phyloP scores from a whole-genome alignment of 768 basidiomycete genomes.

The Lactarius akahatsu region DNA sequence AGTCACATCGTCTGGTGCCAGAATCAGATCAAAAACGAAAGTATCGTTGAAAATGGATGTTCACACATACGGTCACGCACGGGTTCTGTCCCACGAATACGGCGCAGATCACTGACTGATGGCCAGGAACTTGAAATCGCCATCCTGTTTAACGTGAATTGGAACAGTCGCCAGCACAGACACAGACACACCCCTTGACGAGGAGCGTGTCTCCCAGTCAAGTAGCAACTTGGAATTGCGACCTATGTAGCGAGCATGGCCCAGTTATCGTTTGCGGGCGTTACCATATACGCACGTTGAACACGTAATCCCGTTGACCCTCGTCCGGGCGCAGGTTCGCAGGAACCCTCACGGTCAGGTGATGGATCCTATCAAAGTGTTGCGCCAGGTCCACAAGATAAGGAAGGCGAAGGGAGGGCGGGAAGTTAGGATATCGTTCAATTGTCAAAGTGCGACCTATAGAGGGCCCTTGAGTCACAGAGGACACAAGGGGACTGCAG shows the following conservation, averaged over 20 bases:
- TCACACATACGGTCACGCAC: conserved; percentile 57
- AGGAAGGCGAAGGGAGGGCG: too few species aligned
- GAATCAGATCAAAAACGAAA: neutral
- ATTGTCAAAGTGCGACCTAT: too few species aligned
- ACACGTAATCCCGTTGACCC: too few species aligned
- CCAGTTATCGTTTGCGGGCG: conserved; percentile 62
- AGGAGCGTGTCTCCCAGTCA: conserved; percentile 63
- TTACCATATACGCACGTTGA: conserved; percentile 45
- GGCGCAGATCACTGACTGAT: conserved; percentile 66
- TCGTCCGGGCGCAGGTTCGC: too few species aligned
- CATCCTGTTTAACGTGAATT: conserved; percentile 40
- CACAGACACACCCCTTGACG: conserved; percentile 39
- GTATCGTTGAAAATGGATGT: neutral
- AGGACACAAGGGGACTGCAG: too few species aligned
- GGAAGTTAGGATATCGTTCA: too few species aligned
- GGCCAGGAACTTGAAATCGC: conserved; percentile 43
- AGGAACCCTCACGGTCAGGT: too few species aligned
- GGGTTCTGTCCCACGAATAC: conserved; percentile 84
- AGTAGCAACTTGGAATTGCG: conserved; percentile 60
- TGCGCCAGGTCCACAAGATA: too few species aligned
- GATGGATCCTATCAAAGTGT: too few species aligned
- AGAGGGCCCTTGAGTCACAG: too few species aligned
- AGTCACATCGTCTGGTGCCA: conserved; percentile 53
- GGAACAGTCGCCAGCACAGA: too few species aligned
- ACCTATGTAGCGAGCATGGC: conserved; percentile 54